Conservation (phyloP, 192 early-diverging fungal species). For the Lobosporangium transversale region DNA sequence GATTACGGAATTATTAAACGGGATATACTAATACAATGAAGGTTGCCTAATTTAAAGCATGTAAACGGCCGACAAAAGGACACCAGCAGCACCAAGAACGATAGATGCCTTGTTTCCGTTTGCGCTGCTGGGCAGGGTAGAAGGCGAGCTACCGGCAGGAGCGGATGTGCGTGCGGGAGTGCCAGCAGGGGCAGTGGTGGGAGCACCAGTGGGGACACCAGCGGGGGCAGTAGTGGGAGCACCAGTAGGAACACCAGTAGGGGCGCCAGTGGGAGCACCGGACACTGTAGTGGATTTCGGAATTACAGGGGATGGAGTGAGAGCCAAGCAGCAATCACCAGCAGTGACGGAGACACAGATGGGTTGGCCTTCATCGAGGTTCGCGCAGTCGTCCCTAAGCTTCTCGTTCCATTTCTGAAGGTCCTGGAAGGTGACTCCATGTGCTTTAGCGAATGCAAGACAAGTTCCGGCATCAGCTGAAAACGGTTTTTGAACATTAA, state of each 20-base stretch:
- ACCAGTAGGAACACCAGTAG: neutral
- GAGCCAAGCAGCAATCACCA: neutral
- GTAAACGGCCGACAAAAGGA: constrained; percentile 37
- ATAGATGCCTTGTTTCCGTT: constrained; percentile 27
- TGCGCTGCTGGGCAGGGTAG: constrained; percentile 3
- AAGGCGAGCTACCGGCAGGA: neutral
- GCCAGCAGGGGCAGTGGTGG: neutral
- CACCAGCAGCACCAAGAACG: constrained; percentile 23
- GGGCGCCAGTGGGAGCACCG: neutral
- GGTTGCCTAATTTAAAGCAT: constrained; percentile 42
- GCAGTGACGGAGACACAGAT: constrained; percentile 39
- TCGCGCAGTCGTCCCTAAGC: constrained; percentile 13
- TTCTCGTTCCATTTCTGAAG: constrained; percentile 38
- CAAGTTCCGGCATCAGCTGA: constrained; percentile 1
- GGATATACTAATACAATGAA: too few relatives aligned
- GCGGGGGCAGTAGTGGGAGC: neutral
- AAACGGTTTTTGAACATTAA: neutral
- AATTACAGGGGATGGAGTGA: neutral
- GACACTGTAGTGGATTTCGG: neutral
- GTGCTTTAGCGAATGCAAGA: too few relatives aligned
- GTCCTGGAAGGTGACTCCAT: constrained; percentile 22
- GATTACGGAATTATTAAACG: too few relatives aligned
- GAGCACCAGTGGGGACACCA: neutral
- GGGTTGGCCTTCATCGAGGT: constrained; percentile 26
- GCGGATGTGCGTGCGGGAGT: neutral